Base-by-base conservation (phyloP, 179 eudicot species). In the Dionaea muscipula region DNA sequence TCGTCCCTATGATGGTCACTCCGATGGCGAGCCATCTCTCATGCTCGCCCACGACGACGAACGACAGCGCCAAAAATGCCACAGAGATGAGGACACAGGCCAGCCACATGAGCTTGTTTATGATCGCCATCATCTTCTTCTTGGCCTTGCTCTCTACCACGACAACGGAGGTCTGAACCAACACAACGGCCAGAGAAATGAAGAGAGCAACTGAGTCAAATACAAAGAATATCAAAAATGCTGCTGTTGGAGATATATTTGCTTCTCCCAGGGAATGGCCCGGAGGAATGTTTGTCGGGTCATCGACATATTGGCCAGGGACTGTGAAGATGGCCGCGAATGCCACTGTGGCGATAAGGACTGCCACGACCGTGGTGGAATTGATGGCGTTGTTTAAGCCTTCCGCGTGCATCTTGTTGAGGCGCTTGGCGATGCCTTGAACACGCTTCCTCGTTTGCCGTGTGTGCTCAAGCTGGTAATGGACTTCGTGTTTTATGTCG, bases 51-150 rank as follows among this genome's bases (percentile, higher is more conserved):
- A 86, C 97, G 45, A 90, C 95, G 7, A 86, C 72, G 52, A 83
- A 86, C 2, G 90, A 59, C 60, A 90, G 53, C 1, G 97, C 95
- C 72, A 86, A 60, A 48, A 81, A 90, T 0, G 97, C 81, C n/a
- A 86, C 82, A 2, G 97, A 79, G 12, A 86, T 74, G 0, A 86
- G 71, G 21, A 83, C 87, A 62, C 94, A 86, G 7, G 97, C 97
- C 12, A 90, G 44, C 97, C 95, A 90, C 95, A 90, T 86, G 2
- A 90, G 84, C 81, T 90, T 90, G 81, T 90, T 90, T 57, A 90
- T 86, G 57, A 86, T 62, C 0, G 97, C 81, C 97, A 86, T 86
- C 97, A 90, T 79, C 66, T 86, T 84, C 75, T 90, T 86, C 81
- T 86, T 90, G 0, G 95, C 95, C 69, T 83, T 90, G 82, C 90